Percentiles rank a stretch among this genome's conserved stretches.
Evolutionary conservation across 2,329 filamentous ascomycete species (phyloP).

Genomic region (Lachnellula suecica): DNA sequence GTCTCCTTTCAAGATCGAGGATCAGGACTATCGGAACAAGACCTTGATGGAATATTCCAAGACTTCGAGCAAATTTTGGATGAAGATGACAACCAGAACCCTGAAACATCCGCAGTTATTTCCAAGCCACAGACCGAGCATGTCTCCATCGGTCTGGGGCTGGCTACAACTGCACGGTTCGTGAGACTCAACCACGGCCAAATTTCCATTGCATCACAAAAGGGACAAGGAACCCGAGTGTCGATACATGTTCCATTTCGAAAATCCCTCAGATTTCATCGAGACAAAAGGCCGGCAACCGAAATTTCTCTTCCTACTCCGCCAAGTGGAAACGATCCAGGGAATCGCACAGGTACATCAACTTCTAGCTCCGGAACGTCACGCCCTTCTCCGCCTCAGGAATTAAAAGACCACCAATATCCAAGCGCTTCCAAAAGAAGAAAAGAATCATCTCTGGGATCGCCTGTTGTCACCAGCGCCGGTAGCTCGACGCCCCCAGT

Average conservation of each 20-base stretch:
- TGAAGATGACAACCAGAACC: constrained; percentile 16
- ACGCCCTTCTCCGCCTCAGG: neutral
- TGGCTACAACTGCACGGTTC: constrained; percentile 23
- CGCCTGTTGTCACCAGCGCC: neutral
- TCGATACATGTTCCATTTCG: constrained; percentile 24
- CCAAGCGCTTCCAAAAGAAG: neutral
- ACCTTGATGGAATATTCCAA: constrained; percentile 22
- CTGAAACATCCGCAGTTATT: neutral
- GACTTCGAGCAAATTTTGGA: constrained; percentile 24
- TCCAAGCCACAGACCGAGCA: neutral
- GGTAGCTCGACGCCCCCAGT: neutral
- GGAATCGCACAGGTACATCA: neutral
- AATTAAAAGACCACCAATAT: neutral
- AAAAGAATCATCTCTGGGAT: neutral
- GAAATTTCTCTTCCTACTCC: neutral
- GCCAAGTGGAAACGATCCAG: neutral
- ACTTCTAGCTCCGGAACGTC: no score
- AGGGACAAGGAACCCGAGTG: constrained; percentile 19
- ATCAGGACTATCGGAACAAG: constrained; percentile 18
- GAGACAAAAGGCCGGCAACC: neutral
- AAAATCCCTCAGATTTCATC: constrained; percentile 7
- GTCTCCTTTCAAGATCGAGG: constrained; percentile 22
- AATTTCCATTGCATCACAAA: constrained; percentile 19
- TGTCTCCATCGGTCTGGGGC: constrained; percentile 20
- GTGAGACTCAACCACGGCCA: constrained; percentile 22